phyloP scores from a whole-genome alignment of 169 alveolate genomes.

The Plasmodium billcollinsi region DNA sequence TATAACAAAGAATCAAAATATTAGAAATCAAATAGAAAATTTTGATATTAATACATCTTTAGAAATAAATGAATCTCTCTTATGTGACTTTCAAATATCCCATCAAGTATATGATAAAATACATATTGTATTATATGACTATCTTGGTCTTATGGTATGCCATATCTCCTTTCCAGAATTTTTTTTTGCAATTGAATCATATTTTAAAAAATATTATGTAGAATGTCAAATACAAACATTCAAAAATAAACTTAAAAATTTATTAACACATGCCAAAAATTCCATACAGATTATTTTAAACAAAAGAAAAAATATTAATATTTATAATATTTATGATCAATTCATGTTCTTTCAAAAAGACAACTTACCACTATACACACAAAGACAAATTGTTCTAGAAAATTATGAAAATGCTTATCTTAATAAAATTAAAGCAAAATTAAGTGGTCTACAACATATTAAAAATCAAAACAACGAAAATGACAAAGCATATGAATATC shows the following conservation, averaged over 20 bases:
- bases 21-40: constrained; percentile 38
- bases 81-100: constrained; percentile 38
- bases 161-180: constrained; percentile 74
- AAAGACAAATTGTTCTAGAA: constrained; percentile 23
- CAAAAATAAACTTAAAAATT: constrained; percentile 20
- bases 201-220: constrained; percentile 34
- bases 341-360: constrained; percentile 46
- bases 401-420: constrained; percentile 43
- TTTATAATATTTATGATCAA: constrained; percentile 35
- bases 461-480: neutral
- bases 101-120: constrained; percentile 68
- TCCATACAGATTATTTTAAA: constrained; percentile 58
- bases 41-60: constrained; percentile 37
- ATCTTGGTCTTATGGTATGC: constrained; percentile 63
- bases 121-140: constrained; percentile 49
- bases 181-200: constrained; percentile 46
- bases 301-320: constrained; percentile 42
- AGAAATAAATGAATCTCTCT: constrained; percentile 51
- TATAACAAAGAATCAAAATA: constrained; percentile 28
- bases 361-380: constrained; percentile 22
- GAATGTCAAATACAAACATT: constrained; percentile 42
- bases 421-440: constrained; percentile 24
- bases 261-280: constrained; percentile 38
- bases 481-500: neutral
- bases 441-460: constrained; percentile 39